Evolutionary conservation across 2,329 filamentous ascomycete genomes (phyloP).

Genomic region (Botrytis fragariae): DNA sequence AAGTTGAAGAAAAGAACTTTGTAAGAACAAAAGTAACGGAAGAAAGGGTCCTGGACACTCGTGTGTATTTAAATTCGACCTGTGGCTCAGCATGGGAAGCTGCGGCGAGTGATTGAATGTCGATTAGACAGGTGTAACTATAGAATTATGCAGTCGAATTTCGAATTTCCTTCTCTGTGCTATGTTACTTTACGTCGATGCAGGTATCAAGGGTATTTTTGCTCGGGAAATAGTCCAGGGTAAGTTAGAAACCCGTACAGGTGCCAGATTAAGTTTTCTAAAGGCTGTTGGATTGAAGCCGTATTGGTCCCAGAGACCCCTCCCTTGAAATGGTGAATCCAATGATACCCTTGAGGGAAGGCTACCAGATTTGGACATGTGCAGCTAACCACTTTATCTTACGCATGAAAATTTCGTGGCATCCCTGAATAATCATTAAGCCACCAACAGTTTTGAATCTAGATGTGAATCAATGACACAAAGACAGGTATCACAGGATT

Average conservation of each 20-base stretch:
- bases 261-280: background rate
- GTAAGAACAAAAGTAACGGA: background rate
- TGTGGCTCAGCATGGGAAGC: background rate
- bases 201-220: conserved; percentile 10
- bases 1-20: background rate
- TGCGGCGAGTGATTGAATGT: conserved; percentile 4
- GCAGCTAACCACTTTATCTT: background rate
- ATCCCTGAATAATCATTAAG: conserved; percentile 1
- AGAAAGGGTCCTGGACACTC: background rate
- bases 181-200: conserved; percentile 16
- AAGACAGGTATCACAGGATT: background rate
- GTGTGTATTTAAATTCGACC: background rate
- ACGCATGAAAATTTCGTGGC: background rate
- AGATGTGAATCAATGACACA: background rate
- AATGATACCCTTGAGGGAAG: background rate
- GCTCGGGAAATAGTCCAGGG: background rate
- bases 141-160: conserved; percentile 8
- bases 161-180: background rate
- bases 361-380: background rate
- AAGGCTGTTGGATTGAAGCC: background rate
- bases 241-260: background rate
- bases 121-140: background rate
- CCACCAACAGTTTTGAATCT: background rate
- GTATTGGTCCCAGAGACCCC: conserved; percentile 3
- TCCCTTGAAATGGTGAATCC: background rate